phyloP scores from a whole-genome alignment of 192 early-diverging fungal species.

The Podila clonocystis region DNA sequence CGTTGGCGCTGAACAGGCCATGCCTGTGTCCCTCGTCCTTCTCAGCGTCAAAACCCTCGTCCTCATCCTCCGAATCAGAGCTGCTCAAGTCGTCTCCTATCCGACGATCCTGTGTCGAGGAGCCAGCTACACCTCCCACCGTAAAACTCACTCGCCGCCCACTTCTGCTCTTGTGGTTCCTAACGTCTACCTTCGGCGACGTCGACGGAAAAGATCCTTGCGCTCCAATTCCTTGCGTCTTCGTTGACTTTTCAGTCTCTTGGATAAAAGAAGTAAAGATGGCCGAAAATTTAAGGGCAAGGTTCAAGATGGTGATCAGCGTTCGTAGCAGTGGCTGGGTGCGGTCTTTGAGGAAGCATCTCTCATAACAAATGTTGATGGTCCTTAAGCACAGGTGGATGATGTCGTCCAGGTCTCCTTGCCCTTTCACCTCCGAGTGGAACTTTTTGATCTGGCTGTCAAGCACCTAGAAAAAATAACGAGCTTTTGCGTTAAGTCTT shows the following conservation, averaged over 20 bases:
- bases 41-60: background rate
- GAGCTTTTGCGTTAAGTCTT: background rate
- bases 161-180: background rate
- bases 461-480: conserved; percentile 7
- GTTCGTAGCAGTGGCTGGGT: conserved; percentile 31
- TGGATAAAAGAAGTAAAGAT: conserved; percentile 25
- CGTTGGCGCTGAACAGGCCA: too few relatives aligned
- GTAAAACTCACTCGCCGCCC: conserved; percentile 29
- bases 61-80: conserved; percentile 5
- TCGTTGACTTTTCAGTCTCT: background rate
- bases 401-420: conserved; percentile 43
- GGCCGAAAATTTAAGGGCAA: conserved; percentile 28
- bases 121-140: background rate
- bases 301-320: conserved; percentile 31
- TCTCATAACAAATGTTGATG: conserved; percentile 34
- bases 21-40: background rate
- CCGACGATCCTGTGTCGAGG: background rate
- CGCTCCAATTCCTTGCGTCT: background rate
- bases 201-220: background rate
- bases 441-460: conserved; percentile 36
- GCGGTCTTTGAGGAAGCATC: conserved; percentile 41
- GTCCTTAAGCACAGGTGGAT: conserved; percentile 18
- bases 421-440: conserved; percentile 15
- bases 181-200: background rate
- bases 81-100: background rate